Percentiles rank a stretch among this genome's conserved stretches.
Evolutionary conservation across 306 rosid genomes (phyloP).

Genomic region (Begonia loranthoides): DNA sequence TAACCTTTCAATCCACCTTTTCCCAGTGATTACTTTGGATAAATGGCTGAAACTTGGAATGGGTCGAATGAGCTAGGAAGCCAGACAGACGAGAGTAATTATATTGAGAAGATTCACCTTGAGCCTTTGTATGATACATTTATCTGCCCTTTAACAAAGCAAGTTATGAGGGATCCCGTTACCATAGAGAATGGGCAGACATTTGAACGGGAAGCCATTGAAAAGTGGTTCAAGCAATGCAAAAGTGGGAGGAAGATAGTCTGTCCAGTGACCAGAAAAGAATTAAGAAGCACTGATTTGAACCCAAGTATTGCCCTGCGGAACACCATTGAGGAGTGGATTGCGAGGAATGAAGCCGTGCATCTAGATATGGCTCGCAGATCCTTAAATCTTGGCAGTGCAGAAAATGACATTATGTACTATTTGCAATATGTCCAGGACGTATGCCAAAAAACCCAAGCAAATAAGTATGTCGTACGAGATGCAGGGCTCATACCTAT

Average conservation of each 20-base stretch:
- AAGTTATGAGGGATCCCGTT: conserved; percentile 90
- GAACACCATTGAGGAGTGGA: conserved; percentile 99
- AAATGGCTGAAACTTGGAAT: conserved; percentile 81
- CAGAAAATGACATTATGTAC: conserved; percentile 59
- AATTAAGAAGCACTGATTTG: conserved; percentile 48
- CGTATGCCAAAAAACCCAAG: conserved; percentile 55
- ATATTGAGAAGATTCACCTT: conserved; percentile 52
- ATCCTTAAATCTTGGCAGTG: conserved; percentile 47
- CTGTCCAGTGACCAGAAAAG: conserved; percentile 69
- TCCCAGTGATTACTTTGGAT: conserved; percentile 23
- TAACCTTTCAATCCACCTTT: conserved; percentile 3
- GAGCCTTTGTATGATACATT: conserved; percentile 93
- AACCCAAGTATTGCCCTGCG: conserved; percentile 94
- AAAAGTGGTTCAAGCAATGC: conserved; percentile 93
- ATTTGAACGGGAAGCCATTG: conserved; percentile 84
- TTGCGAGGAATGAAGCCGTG: conserved; percentile 84
- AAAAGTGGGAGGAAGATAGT: conserved; percentile 60
- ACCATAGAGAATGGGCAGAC: conserved; percentile 83
- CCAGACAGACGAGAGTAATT: conserved; percentile 71
- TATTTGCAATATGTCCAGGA: conserved; percentile 57
- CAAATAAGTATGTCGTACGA: conserved; percentile 43
- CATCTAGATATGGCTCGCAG: conserved; percentile 91
- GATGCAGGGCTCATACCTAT: conserved; percentile 75
- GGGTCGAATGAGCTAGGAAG: conserved; percentile 71
- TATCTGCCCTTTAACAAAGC: conserved; percentile 83